These are phyloP conservation scores for Verticillium tricorpus DNA, from an alignment of 2,329 filamentous ascomycete species.

Conservation along the genomic window DNA sequence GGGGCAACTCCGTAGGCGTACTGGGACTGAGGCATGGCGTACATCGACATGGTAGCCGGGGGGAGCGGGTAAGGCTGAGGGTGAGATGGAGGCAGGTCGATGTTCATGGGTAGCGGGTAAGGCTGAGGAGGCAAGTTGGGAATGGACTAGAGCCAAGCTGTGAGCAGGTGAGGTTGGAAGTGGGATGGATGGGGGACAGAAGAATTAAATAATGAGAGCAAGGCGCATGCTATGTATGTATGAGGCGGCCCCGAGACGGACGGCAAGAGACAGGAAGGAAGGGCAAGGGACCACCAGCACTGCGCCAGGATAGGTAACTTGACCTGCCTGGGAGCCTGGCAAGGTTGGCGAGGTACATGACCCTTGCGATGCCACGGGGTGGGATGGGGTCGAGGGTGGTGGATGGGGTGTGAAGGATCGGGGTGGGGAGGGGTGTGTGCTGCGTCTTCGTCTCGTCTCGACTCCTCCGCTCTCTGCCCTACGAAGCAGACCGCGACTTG, in stretches of 20 bases:
- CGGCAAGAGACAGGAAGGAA: not conserved
- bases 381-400: not conserved
- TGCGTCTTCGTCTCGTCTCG: not conserved
- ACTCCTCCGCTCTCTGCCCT: not conserved
- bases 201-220: not conserved
- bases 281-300: not conserved
- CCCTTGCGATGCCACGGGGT: not conserved
- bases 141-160: not conserved
- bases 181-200: not conserved
- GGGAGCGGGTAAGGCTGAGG: not conserved
- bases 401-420: not conserved
- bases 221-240: not conserved
- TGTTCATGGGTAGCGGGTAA: not conserved
- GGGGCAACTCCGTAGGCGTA: slow-evolving; percentile 33
- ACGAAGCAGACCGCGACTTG: not conserved
- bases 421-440: not conserved
- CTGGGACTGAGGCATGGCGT: slow-evolving; percentile 31
- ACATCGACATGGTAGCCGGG: slow-evolving; percentile 26
- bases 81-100: not conserved
- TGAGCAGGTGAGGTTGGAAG: not conserved
- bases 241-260: not conserved
- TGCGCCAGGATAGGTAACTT: not conserved
- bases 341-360: not conserved
- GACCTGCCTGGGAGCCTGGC: not conserved
- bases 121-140: not conserved